phyloP scores from a whole-genome alignment of 2,329 filamentous ascomycete genomes.

The Alternaria arborescens region DNA sequence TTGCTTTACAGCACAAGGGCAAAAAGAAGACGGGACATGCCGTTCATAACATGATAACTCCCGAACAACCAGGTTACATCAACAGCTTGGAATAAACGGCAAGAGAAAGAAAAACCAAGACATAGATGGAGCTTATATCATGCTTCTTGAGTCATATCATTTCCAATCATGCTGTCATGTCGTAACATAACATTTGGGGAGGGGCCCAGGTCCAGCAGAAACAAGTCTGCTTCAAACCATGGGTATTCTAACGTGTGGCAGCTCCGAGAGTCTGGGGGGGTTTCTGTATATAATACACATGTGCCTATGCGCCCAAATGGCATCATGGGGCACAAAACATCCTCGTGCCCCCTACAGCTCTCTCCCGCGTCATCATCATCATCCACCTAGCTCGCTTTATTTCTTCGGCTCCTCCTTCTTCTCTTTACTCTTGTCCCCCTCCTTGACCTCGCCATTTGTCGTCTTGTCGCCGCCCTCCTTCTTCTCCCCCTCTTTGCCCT shows the following conservation, averaged over 20 bases:
- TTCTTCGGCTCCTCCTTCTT: slow-evolving; percentile 64
- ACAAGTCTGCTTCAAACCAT: background rate
- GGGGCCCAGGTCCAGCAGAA: background rate
- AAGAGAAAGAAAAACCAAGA: too few species aligned
- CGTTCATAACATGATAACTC: slow-evolving; percentile 6
- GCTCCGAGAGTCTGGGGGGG: too few species aligned
- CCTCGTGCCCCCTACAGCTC: too few species aligned
- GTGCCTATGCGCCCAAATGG: too few species aligned
- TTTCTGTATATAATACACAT: too few species aligned
- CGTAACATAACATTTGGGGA: slow-evolving; percentile 11
- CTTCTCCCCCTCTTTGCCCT: slow-evolving; percentile 71
- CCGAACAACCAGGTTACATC: too few species aligned
- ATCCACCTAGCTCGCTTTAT: slow-evolving; percentile 47
- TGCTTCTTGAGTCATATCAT: slow-evolving; percentile 26
- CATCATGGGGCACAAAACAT: background rate
- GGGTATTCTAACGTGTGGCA: too few species aligned
- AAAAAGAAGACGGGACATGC: background rate
- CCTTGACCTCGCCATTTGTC: slow-evolving; percentile 55
- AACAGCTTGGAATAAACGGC: background rate
- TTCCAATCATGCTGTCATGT: slow-evolving; percentile 42
- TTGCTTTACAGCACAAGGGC: rapidly evolving
- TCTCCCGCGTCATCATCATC: slow-evolving; percentile 19
- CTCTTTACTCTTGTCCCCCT: slow-evolving; percentile 64
- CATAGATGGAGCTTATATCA: background rate
- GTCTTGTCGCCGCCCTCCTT: slow-evolving; percentile 63